Base-by-base conservation (phyloP, 768 basidiomycete genomes). In the Albatrellus ellisii region DNA sequence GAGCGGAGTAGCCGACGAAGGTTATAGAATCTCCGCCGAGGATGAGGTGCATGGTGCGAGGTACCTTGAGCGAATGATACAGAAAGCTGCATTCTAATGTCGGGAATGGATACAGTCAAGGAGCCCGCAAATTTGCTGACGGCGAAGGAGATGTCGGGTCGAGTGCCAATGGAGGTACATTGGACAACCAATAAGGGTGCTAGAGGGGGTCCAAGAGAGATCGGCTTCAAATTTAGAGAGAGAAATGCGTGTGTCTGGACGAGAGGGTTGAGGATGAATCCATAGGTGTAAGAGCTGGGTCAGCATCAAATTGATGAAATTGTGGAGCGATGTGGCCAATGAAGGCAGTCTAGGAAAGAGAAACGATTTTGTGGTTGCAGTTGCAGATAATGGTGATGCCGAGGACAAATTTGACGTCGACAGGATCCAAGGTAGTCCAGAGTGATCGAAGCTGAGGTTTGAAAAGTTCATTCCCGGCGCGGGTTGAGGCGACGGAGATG, bases 71-170 rank as follows among this genome's bases (percentile, higher is more conserved):
- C 53, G 41, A 17, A 63, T 50, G 36, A 67, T 34, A 36, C 58
- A 59, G 37, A 64, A 61, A 20, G 60, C 56, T 4, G 61, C 61
- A 18, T 56, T 50, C 65, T 62, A 65, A 48, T 68, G 67, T 0
- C 15, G 25, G 6, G 33, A 17, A 0, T 58, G 59, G 26, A 60
- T 57, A 26, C 58, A 51, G 14, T 33, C 29, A 35, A 43, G 48
- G 55, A 62, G 7, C 51, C 49, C 0, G 56, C 27, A 1, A 48
- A 17, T 12, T 17, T 18, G 15, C 36, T 17, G 10, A 48, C 46
- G 1, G 43, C 31, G 24, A 34, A 41, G 2, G 46, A 36, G n/a
- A 48, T 33, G 33, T 48, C 46, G 0, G 46, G 46, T 7, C 43
- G 29, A 4, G 46, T 46, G 22, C 25, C 26, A 29, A 47, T 18